Conservation (phyloP, 2,329 filamentous ascomycete genomes). For the Aspergillus fumigatiaffinis region DNA sequence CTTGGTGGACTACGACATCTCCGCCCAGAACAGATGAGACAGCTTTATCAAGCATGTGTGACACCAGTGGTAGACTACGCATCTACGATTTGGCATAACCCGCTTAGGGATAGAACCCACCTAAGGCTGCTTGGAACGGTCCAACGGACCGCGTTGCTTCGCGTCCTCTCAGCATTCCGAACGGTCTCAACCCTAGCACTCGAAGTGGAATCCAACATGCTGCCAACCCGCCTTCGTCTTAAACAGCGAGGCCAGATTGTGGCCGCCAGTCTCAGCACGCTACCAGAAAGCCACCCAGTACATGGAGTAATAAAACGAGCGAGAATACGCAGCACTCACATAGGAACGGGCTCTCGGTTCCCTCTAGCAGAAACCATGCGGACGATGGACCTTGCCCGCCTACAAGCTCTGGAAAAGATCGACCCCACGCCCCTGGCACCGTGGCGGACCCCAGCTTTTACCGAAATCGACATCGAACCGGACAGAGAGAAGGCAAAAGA, state of each 20-base stretch:
- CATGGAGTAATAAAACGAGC: too few relatives aligned
- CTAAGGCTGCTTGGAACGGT: background rate
- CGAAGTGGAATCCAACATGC: too few relatives aligned
- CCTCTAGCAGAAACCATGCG: conserved; percentile 16
- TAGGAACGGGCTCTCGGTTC: conserved; percentile 7
- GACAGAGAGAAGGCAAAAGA: conserved; percentile 17
- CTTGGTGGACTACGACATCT: conserved; percentile 18
- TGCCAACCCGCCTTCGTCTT: too few relatives aligned
- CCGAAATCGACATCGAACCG: conserved; percentile 19
- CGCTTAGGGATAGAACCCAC: conserved; percentile 15
- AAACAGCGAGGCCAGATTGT: too few relatives aligned
- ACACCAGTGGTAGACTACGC: conserved; percentile 19
- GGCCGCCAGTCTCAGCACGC: too few relatives aligned
- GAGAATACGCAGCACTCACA: too few relatives aligned
- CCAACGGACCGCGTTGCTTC: too few relatives aligned
- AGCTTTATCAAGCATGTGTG: conserved; percentile 23
- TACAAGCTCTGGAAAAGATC: conserved; percentile 21
- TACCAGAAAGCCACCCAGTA: too few relatives aligned
- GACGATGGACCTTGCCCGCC: conserved; percentile 13
- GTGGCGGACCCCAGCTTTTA: conserved; percentile 18
- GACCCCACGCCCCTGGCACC: conserved; percentile 16
- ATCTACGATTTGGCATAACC: conserved; percentile 21
- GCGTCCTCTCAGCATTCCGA: too few relatives aligned
- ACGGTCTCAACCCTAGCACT: too few relatives aligned
- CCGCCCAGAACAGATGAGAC: conserved; percentile 16